Conservation (phyloP, 2,329 filamentous ascomycete genomes). For the Ilyonectria mors-panacis region DNA sequence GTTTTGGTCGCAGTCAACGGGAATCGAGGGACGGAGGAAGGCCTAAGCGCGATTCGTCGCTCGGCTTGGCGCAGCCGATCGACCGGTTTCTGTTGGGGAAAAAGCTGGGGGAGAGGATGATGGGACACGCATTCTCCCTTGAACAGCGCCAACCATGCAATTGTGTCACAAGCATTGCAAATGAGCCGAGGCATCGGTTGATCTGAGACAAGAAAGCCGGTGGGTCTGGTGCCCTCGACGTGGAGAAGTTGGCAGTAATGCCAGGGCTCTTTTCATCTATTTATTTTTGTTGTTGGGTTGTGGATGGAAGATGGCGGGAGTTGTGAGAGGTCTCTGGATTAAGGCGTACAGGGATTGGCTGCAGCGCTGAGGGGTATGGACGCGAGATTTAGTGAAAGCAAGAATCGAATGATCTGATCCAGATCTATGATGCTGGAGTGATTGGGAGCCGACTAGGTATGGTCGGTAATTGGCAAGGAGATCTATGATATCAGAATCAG, state of each 20-base stretch:
- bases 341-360: slow-evolving; percentile 8
- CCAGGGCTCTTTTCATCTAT: not conserved
- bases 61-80: slow-evolving; percentile 46
- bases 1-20: not conserved
- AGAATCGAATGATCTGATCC: slow-evolving; percentile 10
- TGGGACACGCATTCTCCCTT: slow-evolving; percentile 1
- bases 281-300: not conserved
- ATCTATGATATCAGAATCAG: slow-evolving; percentile 8
- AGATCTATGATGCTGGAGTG: slow-evolving; percentile 6
- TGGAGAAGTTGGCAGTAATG: not conserved
- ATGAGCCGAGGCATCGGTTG: slow-evolving; percentile 20
- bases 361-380: slow-evolving; percentile 9
- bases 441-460: not conserved
- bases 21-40: slow-evolving; percentile 16
- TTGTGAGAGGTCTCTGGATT: not conserved
- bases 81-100: slow-evolving; percentile 48
- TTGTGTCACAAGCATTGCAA: slow-evolving; percentile 22
- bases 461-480: slow-evolving; percentile 1
- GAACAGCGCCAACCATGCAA: not conserved
- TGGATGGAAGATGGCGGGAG: not conserved
- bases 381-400: slow-evolving; percentile 5
- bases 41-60: slow-evolving; percentile 31
- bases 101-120: slow-evolving; percentile 42
- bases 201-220: not conserved
- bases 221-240: not conserved